Evolutionary conservation across 192 early-diverging fungal genomes (phyloP), one percentile per base, ranked within the genome.

Genomic region (Coemansia sp.): DNA sequence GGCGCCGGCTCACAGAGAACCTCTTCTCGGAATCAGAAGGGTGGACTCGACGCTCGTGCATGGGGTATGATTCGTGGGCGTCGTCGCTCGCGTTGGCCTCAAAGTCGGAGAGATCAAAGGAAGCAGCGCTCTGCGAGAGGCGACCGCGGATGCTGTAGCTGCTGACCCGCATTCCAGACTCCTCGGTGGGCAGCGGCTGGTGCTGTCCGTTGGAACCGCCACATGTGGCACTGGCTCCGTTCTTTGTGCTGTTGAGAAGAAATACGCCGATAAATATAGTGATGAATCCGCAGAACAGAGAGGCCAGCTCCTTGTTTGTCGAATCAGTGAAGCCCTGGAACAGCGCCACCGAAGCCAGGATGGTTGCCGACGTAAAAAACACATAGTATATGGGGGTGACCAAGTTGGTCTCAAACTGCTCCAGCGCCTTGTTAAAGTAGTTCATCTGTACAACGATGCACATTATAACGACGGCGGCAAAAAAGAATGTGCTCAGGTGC

Each of bases 341-440:
- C 17, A 97, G 84, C 34, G 94, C 89, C 8, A 92, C 87, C 0
- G 93, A 94, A 3, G 93, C 93, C 14, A 90, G 72, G 55, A 98
- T 93, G 0, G 95, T 98, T 14, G 93, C 91, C 12, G 93, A 93
- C 48, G 93, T 98, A 72, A 98, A 98, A 61, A 91, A 90, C 17
- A 98, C 95, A 64, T 92, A 98, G 83, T 98, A 98, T 63, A 98
- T 91, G 56, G 90, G 87, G 63, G 86, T 91, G 38, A 93, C 91
- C 23, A 92, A 71, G 68, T 95, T 95, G 51, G 96, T 96, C 21
- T 90, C 91, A 70, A 95, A 98, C 61, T 88, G 77, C 64, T 93
- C 93, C 26, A 98, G 78, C 17, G 96, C 93, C 82, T 96, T 98
- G 84, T 98, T 98, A 62, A 98, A 94, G 76, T 96, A 98, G 76